Base-by-base conservation (phyloP, 805 yeast species). In the Metschnikowia peoriensis region DNA sequence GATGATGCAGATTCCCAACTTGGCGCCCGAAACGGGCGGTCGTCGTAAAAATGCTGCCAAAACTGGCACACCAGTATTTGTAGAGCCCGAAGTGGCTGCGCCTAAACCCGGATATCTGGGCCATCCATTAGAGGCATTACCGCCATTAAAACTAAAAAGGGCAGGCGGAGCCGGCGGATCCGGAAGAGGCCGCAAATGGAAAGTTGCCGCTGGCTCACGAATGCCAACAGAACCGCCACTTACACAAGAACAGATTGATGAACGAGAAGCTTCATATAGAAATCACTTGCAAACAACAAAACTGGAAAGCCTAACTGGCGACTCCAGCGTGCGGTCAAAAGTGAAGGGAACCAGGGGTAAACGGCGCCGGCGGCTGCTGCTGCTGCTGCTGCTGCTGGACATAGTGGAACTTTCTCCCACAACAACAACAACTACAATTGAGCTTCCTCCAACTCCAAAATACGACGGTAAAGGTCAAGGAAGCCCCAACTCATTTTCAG, bases 41-140 rank as follows among this genome's bases (percentile, higher is more conserved):
- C 45, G 29, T 27, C 22, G 4, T 22, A 22, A 22, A 22, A 22
- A 3, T 22, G 22, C 22, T 22, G 22, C 39, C 0, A 22, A 22
- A 28, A 27, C 38, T 28, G 45, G 46, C 14, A 8, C 39, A 6
- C n/a, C 17, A 14, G 29, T 66, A 32, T 81, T 83, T 67, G 65
- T 72, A 17, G 94, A 89, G 60, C 91, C 92, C 2, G 76, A 74
- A 15, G 65, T 76, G 35, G 78, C 82, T 0, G 78, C 75, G 38
- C 83, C 86, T 0, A 66, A 71, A 10, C 83, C 88, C 41, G 77
- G 79, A 10, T 82, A 82, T 38, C 85, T 93, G 0, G 97, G 97
- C 1, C 74, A 83, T 40, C 86, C 94, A 4, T 68, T 90, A 49
- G 89, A 83, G 57, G 76, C 81, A n/a, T 76, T 77, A 6, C 97